These are phyloP conservation scores for Cyclotella kingstonii DNA, from an alignment of 108 stramenopile species.

Conservation along the genomic window DNA sequence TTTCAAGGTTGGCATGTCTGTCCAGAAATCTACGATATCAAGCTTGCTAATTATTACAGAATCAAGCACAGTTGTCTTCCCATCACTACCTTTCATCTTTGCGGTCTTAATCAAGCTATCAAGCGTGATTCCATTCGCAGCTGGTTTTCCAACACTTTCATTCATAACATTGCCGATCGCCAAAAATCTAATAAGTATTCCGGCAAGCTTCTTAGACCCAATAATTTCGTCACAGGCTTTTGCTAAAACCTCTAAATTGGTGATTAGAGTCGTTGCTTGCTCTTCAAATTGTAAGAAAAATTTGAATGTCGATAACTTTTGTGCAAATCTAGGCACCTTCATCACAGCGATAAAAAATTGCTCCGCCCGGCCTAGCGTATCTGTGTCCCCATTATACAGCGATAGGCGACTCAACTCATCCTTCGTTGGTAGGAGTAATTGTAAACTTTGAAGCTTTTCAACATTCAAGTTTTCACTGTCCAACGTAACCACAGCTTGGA, in stretches of 20 bases:
- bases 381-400: constrained; percentile 17
- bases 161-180: constrained; percentile 49
- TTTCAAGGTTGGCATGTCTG: constrained; percentile 25
- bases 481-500: constrained; percentile 37
- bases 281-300: constrained; percentile 42
- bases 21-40: constrained; percentile 13
- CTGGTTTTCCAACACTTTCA: constrained; percentile 21
- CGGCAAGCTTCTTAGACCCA: constrained; percentile 19
- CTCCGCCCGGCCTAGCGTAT: constrained; percentile 37
- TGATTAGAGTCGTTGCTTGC: constrained; percentile 6
- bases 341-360: constrained; percentile 42
- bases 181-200: constrained; percentile 28
- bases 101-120: constrained; percentile 43
- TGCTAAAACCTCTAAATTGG: constrained; percentile 13
- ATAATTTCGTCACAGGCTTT: constrained; percentile 40
- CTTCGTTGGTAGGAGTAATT: constrained; percentile 28
- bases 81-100: constrained; percentile 43
- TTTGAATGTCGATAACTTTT: constrained; percentile 26
- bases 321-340: constrained; percentile 23
- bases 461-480: constrained; percentile 20
- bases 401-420: constrained; percentile 21
- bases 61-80: constrained; percentile 47
- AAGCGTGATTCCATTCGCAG: constrained; percentile 41
- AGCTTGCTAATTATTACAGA: constrained; percentile 16
- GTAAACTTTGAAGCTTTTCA: constrained; percentile 36